Conservation (phyloP, 305 asterid species). For the Ajuga reptans region DNA sequence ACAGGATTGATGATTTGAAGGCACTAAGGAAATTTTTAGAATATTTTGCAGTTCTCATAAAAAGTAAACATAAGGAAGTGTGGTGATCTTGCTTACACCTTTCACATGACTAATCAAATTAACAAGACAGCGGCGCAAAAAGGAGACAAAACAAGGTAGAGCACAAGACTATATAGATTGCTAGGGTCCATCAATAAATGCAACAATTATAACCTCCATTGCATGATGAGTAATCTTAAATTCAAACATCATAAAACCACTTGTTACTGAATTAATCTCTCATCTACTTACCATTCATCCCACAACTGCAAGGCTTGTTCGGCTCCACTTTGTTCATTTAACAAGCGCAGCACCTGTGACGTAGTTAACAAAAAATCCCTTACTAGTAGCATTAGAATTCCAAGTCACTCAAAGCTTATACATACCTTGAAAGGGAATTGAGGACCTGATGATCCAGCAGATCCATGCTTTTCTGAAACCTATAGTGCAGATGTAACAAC, state of each 20-base stretch:
- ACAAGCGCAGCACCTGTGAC: conserved; percentile 63
- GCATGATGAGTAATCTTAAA: conserved; percentile 6
- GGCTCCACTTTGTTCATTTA: conserved; percentile 82
- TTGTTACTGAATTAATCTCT: conserved; percentile 6
- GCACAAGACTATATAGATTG: conserved; percentile 9
- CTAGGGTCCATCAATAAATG: neutral
- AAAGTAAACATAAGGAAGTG: conserved; percentile 2
- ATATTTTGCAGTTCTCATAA: conserved; percentile 10
- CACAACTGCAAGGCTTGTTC: conserved; percentile 66
- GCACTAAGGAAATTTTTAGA: conserved; percentile 4
- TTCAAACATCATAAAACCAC: conserved; percentile 3
- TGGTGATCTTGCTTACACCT: conserved; percentile 10
- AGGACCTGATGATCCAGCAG: conserved; percentile 40
- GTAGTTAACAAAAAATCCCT: conserved; percentile 19
- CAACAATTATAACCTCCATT: conserved; percentile 3
- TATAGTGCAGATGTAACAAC: conserved; percentile 26
- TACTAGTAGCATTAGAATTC: conserved; percentile 18
- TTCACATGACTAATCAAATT: conserved; percentile 4
- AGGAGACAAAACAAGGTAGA: conserved; percentile 13
- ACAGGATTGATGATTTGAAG: neutral
- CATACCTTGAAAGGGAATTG: conserved; percentile 59
- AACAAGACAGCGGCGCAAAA: neutral
- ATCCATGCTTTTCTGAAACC: conserved; percentile 69
- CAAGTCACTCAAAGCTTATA: conserved; percentile 25
- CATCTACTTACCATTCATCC: conserved; percentile 76